A percentile compares a stretch with the other conserved stretches of the same genome.
These are phyloP conservation scores for Epicoccum sorghinum DNA, from an alignment of 2,329 filamentous ascomycete species.

Conservation along the genomic window DNA sequence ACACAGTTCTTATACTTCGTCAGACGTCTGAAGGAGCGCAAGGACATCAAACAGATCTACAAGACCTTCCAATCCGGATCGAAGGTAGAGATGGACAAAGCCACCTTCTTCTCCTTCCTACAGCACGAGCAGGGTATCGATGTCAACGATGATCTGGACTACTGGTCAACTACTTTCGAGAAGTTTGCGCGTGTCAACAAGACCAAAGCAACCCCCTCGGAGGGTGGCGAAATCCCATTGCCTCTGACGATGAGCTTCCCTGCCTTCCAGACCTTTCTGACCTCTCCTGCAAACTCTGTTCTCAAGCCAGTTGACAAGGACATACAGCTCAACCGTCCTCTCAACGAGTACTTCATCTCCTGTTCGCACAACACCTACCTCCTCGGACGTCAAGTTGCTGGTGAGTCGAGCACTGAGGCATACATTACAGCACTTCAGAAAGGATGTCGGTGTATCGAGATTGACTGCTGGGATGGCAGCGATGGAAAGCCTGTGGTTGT, in stretches of 20 bases:
- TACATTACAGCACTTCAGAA: conserved; percentile 89
- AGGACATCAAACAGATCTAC: conserved; percentile 80
- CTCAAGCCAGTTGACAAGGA: conserved; percentile 66
- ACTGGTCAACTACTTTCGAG: conserved; percentile 76
- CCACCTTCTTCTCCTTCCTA: conserved; percentile 79
- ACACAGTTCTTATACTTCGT: conserved; percentile 85
- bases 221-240: conserved; percentile 47
- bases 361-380: conserved; percentile 99
- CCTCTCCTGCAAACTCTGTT: conserved; percentile 65
- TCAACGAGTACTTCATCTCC: conserved; percentile 98
- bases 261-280: conserved; percentile 68
- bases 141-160: conserved; percentile 66
- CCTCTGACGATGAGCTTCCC: conserved; percentile 73
- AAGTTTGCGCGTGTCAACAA: conserved; percentile 61
- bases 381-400: conserved; percentile 85
- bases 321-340: conserved; percentile 75
- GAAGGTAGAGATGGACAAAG: conserved; percentile 68
- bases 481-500: conserved; percentile 88
- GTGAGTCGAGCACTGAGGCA: conserved; percentile 89
- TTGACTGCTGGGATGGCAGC: conserved; percentile 96
- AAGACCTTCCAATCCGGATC: conserved; percentile 61
- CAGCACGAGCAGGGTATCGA: conserved; percentile 76
- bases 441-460: conserved; percentile 93
- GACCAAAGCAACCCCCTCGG: conserved; percentile 50
- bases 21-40: conserved; percentile 78